These are phyloP conservation scores for Colletotrichum lentis DNA, from an alignment of 2,329 filamentous ascomycete species.

Conservation along the genomic window DNA sequence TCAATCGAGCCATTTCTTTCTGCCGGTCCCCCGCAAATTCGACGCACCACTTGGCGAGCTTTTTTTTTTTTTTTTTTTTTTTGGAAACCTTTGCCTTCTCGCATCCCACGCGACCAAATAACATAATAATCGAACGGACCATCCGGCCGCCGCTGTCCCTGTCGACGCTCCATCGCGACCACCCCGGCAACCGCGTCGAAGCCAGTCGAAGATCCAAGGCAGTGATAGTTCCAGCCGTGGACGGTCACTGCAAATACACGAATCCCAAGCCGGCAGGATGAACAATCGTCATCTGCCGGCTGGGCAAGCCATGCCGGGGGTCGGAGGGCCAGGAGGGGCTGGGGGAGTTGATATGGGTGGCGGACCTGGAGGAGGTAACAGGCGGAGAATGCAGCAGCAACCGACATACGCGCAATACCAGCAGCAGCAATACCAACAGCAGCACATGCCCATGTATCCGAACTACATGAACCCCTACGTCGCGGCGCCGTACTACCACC, in stretches of 20 bases:
- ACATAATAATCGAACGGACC: slow-evolving; percentile 10
- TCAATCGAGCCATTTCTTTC: slow-evolving; percentile 13
- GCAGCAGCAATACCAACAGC: slow-evolving; percentile 41
- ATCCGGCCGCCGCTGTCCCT: slow-evolving; percentile 9
- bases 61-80: too few relatives aligned
- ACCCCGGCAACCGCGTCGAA: slow-evolving; percentile 29
- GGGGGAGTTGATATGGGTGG: slow-evolving; percentile 47
- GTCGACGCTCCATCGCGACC: slow-evolving; percentile 34
- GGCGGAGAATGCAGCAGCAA: slow-evolving; percentile 51
- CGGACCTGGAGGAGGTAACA: slow-evolving; percentile 45
- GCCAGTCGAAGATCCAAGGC: slow-evolving; percentile 27
- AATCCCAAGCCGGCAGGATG: slow-evolving; percentile 77
- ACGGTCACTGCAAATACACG: slow-evolving; percentile 40
- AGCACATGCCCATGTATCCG: slow-evolving; percentile 54
- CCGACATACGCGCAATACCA: slow-evolving; percentile 47
- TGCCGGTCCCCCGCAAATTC: slow-evolving; percentile 17
- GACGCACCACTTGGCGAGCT: slow-evolving; percentile 13
- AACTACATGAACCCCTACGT: slow-evolving; percentile 61
- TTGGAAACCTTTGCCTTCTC: slow-evolving; percentile 17
- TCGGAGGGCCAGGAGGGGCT: slow-evolving; percentile 41
- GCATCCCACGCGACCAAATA: slow-evolving; percentile 21
- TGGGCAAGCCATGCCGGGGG: slow-evolving; percentile 70
- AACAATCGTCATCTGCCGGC: slow-evolving; percentile 79
- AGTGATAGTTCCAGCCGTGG: slow-evolving; percentile 39
- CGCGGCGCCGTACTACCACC: slow-evolving; percentile 57